These are phyloP conservation scores for Fraxinus angustifolia DNA, from an alignment of 305 asterid genomes.

Conservation along the genomic window DNA sequence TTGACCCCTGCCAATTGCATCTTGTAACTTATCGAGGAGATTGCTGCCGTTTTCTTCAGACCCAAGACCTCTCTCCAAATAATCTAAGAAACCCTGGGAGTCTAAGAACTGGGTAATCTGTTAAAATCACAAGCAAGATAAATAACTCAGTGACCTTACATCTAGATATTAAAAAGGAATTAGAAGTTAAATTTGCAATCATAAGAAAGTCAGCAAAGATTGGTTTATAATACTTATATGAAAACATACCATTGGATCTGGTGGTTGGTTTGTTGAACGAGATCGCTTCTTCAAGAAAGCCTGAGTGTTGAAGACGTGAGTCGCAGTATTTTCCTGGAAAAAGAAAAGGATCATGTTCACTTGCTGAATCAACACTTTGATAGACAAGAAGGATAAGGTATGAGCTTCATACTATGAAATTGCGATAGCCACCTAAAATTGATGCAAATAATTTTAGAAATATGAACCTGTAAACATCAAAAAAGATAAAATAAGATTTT, in stretches of 20 bases:
- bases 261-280: conserved; percentile 86
- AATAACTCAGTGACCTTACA: conserved; percentile 24
- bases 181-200: conserved; percentile 14
- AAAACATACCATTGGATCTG: conserved; percentile 76
- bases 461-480: conserved; percentile 66
- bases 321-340: conserved; percentile 79
- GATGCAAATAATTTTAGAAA: conserved; percentile 92
- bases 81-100: conserved; percentile 94
- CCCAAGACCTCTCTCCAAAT: conserved; percentile 84
- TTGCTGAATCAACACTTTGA: conserved; percentile 21
- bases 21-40: conserved; percentile 94
- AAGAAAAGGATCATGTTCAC: conserved; percentile 16
- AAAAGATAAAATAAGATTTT: conserved; percentile 18
- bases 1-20: conserved; percentile 94
- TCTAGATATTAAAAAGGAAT: conserved; percentile 20
- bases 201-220: conserved; percentile 7
- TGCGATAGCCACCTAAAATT: conserved; percentile 95
- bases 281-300: conserved; percentile 94
- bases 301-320: conserved; percentile 80
- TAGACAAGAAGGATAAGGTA: conserved; percentile 31
- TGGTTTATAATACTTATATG: neutral
- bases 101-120: conserved; percentile 93
- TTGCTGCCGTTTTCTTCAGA: conserved; percentile 66
- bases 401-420: conserved; percentile 72
- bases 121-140: conserved; percentile 29